Conservation (phyloP, 495 filamentous ascomycete species). For the Penicillium robsamsonii region DNA sequence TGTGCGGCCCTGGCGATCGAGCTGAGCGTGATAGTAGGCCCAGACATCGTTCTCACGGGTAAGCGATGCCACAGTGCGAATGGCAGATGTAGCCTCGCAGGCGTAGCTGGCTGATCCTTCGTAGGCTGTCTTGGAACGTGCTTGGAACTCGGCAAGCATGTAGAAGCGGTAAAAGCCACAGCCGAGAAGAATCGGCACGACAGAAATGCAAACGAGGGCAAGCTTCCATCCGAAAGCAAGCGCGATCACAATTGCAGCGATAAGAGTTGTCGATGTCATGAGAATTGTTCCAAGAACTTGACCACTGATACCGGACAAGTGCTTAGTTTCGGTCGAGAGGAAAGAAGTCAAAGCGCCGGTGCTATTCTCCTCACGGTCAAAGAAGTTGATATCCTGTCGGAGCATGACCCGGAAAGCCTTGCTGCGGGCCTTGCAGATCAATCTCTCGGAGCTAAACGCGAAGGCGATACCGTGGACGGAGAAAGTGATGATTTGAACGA, state of each 20-base stretch:
- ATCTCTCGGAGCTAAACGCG: conserved; percentile 77
- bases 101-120: conserved; percentile 76
- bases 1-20: conserved; percentile 58
- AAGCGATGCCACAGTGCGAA: conserved; percentile 88
- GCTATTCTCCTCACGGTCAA: conserved; percentile 80
- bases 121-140: conserved; percentile 67
- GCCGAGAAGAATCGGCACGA: conserved; percentile 71
- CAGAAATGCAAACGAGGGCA: conserved; percentile 75
- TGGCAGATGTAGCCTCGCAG: conserved; percentile 86
- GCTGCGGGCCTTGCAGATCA: conserved; percentile 79
- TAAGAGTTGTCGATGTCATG: conserved; percentile 69
- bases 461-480: conserved; percentile 69
- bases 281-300: conserved; percentile 78
- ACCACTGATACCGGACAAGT: conserved; percentile 79
- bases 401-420: conserved; percentile 80
- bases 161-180: conserved; percentile 88
- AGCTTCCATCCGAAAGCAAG: conserved; percentile 85
- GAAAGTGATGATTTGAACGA: conserved; percentile 71
- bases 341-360: conserved; percentile 83
- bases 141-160: conserved; percentile 74
- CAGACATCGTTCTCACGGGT: conserved; percentile 82
- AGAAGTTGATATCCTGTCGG: conserved; percentile 90
- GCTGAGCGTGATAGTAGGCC: conserved; percentile 63
- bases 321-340: conserved; percentile 80
- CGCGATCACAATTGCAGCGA: conserved; percentile 63